phyloP scores from a whole-genome alignment of 495 filamentous ascomycete genomes.

The Talaromyces thailandensis region DNA sequence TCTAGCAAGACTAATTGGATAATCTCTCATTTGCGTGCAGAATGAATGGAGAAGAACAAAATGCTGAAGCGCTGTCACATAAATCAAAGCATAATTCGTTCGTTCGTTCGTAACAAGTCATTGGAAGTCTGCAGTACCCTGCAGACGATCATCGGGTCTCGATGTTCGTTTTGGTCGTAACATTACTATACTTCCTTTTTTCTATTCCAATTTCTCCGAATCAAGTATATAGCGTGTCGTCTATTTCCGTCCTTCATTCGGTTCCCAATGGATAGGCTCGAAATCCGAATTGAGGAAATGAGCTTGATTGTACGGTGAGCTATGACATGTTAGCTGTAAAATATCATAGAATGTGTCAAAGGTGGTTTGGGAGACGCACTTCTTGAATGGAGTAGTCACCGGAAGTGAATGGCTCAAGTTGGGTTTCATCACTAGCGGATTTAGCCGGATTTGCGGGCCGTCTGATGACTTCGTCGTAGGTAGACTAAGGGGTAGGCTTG shows the following conservation, averaged over 20 bases:
- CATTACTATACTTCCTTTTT: neutral
- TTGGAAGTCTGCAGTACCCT: neutral
- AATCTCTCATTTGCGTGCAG: neutral
- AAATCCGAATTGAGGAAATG: conserved; percentile 82
- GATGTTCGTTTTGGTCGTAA: neutral
- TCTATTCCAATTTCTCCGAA: neutral
- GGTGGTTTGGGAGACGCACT: conserved; percentile 21
- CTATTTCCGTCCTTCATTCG: conserved; percentile 26
- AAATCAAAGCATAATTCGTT: neutral
- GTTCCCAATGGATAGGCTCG: conserved; percentile 52
- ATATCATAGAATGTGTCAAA: too few species aligned
- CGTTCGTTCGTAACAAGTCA: neutral
- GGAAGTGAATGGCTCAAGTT: conserved; percentile 36
- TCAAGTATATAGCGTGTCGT: neutral
- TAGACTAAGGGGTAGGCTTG: conserved; percentile 28
- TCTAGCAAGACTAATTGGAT: neutral
- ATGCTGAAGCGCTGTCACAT: conserved; percentile 7
- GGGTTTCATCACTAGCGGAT: conserved; percentile 37
- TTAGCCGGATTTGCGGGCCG: conserved; percentile 38
- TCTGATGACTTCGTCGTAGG: conserved; percentile 29
- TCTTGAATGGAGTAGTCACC: conserved; percentile 37
- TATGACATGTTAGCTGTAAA: conserved; percentile 48
- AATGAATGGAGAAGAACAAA: neutral
- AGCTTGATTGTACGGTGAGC: conserved; percentile 67
- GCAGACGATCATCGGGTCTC: neutral